Conservation (phyloP, 164 flowering plant genomes). For the Aristolochia contorta region DNA sequence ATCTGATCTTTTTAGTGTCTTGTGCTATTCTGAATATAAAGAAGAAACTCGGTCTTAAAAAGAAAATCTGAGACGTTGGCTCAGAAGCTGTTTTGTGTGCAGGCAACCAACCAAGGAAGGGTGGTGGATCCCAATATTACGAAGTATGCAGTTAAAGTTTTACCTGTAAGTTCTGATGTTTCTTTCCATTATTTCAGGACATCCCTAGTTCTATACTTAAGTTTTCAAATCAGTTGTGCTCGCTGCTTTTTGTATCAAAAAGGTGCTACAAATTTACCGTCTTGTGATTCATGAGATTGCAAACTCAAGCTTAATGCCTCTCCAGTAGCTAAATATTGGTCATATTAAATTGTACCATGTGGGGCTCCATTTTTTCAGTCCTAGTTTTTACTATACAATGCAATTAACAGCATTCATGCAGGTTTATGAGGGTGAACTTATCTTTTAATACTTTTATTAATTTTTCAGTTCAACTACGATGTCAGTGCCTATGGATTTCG, state of each 20-base stretch:
- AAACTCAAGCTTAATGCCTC: neutral
- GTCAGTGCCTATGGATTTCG: conserved; percentile 72
- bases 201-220: too few relatives aligned
- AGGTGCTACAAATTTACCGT: neutral
- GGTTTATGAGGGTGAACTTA: neutral
- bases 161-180: conserved; percentile 54
- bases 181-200: neutral
- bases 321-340: neutral
- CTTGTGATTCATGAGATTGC: neutral
- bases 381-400: neutral
- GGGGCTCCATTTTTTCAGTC: neutral
- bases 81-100: conserved; percentile 9
- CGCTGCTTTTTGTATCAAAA: neutral
- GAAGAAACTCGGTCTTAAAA: neutral
- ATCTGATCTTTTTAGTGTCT: too few relatives aligned
- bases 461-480: conserved; percentile 68
- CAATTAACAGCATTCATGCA: neutral
- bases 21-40: too few relatives aligned
- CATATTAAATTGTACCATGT: neutral
- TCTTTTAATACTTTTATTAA: neutral
- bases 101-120: conserved; percentile 62
- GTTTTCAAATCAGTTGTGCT: too few relatives aligned
- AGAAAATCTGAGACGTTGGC: neutral
- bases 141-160: conserved; percentile 71
- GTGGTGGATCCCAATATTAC: conserved; percentile 61